These are phyloP conservation scores for Clonostachys solani DNA, from an alignment of 2,329 filamentous ascomycete genomes.

Conservation along the genomic window DNA sequence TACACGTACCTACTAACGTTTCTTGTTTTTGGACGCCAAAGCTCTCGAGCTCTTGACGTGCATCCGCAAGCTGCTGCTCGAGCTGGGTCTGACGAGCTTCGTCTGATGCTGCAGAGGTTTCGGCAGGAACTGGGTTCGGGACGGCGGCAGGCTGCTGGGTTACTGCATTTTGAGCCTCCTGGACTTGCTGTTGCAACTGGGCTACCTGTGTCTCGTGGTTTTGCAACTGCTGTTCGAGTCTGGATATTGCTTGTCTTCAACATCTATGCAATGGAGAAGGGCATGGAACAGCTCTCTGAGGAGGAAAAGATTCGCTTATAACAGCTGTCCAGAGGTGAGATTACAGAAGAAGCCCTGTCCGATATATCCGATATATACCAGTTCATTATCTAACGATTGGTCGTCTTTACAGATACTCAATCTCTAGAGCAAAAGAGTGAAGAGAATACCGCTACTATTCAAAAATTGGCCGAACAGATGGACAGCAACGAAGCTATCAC, in stretches of 20 bases:
- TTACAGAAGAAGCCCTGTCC: conserved; percentile 64
- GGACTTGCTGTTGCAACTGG: conserved; percentile 25
- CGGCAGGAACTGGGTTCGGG: conserved; percentile 28
- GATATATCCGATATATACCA: conserved; percentile 81
- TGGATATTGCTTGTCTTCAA: conserved; percentile 73
- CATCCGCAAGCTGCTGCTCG: conserved; percentile 42
- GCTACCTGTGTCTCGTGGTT: conserved; percentile 37
- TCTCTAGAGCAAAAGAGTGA: conserved; percentile 87
- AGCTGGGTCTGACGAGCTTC: conserved; percentile 18
- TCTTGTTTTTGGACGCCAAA: conserved; percentile 64
- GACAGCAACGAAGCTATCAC: conserved; percentile 83
- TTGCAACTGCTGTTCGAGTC: conserved; percentile 36
- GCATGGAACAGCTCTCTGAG: conserved; percentile 63
- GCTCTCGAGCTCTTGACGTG: conserved; percentile 59
- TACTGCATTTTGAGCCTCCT: conserved; percentile 23
- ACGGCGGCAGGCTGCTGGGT: conserved; percentile 20
- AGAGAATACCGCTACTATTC: conserved; percentile 75
- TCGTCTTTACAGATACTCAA: conserved; percentile 79
- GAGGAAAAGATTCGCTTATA: conserved; percentile 74
- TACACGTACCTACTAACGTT: too few relatives aligned
- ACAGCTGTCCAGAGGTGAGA: conserved; percentile 70
- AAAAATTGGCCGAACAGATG: conserved; percentile 82
- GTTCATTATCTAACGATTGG: conserved; percentile 83
- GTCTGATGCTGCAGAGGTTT: conserved; percentile 32
- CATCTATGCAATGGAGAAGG: conserved; percentile 76